Base-by-base conservation (phyloP, 2,329 filamentous ascomycete species). In the Phoma herbarum region DNA sequence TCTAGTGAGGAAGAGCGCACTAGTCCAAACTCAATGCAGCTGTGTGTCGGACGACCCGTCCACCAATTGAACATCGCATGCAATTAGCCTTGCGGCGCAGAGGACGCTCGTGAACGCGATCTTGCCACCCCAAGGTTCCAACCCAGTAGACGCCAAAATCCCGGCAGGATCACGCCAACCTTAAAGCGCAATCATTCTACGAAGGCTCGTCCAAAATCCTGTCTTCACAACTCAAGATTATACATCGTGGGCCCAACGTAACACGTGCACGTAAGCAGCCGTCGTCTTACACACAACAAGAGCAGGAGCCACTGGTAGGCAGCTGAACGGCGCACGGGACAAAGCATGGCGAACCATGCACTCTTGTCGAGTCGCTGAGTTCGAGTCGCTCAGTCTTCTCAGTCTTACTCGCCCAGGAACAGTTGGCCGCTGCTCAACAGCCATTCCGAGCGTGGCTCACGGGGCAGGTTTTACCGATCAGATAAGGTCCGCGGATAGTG, bases 211-310 rank as follows among this genome's bases (percentile, higher is more conserved):
- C 6, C 16, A 22, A 8, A 25, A 8, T 12, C 23, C 25, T 16
- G 4, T 6, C 3, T n/a, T 35, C 6, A 12, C 23, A 20, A 20
- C 11, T 25, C 2, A 11, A 18, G 14, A 2, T 7, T 47, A 5
- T 8, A 11, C 12, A 28, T 11, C 18, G 28, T 23, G 18, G 16
- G 22, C 20, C 11, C 16, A 46, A 14, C 16, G 25, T 10, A 41
- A 23, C 26, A 31, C 20, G 33, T 46, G 41, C 26, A 28, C 18
- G 42, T 51, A 41, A 46, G 53, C 53, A 45, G 47, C 33, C 29
- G 16, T 20, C 47, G 29, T 46, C 47, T 57, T 23, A 56, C 37
- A 7, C 31, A 45, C 39, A 44, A 10, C 1, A n/a, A 22, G 12
- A 25, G 29, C 28, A 6, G 16, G n/a, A 26, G 5, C 20, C 9